These are phyloP conservation scores for Nicotiana undulata DNA, from an alignment of 257 asterid species.

Conservation along the genomic window DNA sequence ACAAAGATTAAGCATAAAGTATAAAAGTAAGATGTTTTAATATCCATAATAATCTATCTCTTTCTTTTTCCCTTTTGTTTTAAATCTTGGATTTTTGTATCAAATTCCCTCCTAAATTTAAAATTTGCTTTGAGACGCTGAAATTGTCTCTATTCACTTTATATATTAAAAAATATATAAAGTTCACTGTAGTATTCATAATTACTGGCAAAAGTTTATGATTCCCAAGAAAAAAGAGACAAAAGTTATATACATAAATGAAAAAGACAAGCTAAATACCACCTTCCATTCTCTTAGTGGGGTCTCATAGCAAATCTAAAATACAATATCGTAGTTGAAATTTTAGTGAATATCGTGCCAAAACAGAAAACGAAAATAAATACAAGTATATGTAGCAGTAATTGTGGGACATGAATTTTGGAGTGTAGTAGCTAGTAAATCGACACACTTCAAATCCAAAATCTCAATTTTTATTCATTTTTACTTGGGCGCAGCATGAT, in stretches of 20 bases:
- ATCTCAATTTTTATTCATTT: not conserved
- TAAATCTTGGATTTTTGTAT: not conserved
- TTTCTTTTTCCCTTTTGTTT: not conserved
- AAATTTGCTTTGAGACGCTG: not conserved
- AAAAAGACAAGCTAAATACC: not conserved
- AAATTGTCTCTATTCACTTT: constrained; percentile 5
- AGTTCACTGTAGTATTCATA: not conserved
- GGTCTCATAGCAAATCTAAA: constrained; percentile 5
- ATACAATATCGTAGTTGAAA: not conserved
- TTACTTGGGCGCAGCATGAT: not conserved
- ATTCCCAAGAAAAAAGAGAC: constrained; percentile 1
- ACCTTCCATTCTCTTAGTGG: constrained; percentile 3
- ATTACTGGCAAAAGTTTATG: not conserved
- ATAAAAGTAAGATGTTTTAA: not conserved
- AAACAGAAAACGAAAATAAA: not conserved
- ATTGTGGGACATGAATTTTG: not conserved
- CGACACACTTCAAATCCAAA: not conserved
- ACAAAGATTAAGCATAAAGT: not conserved
- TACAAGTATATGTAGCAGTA: not conserved
- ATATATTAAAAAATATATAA: not conserved
- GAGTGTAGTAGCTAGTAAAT: not conserved
- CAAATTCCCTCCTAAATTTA: constrained; percentile 8
- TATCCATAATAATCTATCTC: not conserved
- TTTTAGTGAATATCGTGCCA: not conserved
- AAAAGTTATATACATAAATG: not conserved